Percentiles rank a stretch among this genome's conserved stretches.
Evolutionary conservation across 148 eudicot genomes (phyloP).

Genomic region (Salicornia ramosissima): DNA sequence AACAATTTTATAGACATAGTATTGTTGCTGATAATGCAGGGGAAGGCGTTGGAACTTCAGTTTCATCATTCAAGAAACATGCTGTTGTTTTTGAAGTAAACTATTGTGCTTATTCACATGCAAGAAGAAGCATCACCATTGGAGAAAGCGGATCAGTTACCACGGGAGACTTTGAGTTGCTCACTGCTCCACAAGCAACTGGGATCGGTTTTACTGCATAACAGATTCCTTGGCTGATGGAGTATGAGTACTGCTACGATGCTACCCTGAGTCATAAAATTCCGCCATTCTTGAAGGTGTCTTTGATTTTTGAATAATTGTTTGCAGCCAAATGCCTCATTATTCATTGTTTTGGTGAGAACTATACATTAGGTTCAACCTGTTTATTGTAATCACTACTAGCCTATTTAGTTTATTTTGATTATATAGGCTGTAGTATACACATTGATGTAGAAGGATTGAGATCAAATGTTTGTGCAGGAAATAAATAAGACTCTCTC

Average conservation of each 20-base stretch:
- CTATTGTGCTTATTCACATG: constrained; percentile 53
- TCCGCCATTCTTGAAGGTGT: background rate
- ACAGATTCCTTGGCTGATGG: constrained; percentile 24
- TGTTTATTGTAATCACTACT: background rate
- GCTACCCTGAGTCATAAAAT: too few species aligned
- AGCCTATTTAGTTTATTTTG: constrained; percentile 3
- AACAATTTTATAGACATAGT: background rate
- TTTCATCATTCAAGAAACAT: constrained; percentile 34
- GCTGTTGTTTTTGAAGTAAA: constrained; percentile 43
- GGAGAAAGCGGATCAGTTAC: constrained; percentile 30
- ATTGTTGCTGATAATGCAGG: constrained; percentile 36
- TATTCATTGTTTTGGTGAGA: constrained; percentile 15
- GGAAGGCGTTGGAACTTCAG: constrained; percentile 52
- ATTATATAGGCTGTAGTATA: constrained; percentile 5
- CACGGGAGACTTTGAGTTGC: constrained; percentile 42
- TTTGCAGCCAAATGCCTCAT: constrained; percentile 11
- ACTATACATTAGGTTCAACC: background rate
- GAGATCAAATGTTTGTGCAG: background rate
- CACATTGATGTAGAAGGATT: constrained; percentile 2
- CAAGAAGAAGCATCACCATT: constrained; percentile 30
- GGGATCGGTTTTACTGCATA: constrained; percentile 35
- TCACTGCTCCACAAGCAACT: constrained; percentile 25
- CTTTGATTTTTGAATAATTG: constrained; percentile 20
- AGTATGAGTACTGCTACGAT: constrained; percentile 8
- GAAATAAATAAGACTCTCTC: background rate